phyloP scores from a whole-genome alignment of 1,284 basidiomycete species.

The Takashimella koratensis region DNA sequence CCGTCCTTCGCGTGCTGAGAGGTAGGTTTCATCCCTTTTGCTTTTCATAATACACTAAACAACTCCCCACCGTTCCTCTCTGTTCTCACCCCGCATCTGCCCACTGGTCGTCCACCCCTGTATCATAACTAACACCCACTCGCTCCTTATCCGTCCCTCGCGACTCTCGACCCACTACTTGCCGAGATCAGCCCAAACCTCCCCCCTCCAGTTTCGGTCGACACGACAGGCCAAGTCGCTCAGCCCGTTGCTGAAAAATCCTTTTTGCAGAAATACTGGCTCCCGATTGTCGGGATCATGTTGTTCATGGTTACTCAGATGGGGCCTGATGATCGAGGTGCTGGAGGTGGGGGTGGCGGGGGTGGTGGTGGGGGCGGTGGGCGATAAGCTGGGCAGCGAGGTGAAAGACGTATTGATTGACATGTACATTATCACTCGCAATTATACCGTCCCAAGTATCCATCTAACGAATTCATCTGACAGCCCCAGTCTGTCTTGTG shows the following conservation, averaged over 20 bases:
- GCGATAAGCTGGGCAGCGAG: too few species aligned
- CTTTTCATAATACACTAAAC: slow-evolving; percentile 5
- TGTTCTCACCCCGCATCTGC: not conserved
- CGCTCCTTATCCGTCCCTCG: too few species aligned
- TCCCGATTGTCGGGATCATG: slow-evolving; percentile 62
- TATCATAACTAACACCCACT: not conserved
- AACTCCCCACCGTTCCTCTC: slow-evolving; percentile 57
- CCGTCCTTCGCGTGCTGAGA: not conserved
- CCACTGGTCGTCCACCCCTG: not conserved
- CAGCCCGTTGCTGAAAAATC: slow-evolving; percentile 64
- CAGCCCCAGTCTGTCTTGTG: too few species aligned
- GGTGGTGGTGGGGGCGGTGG: too few species aligned
- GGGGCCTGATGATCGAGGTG: slow-evolving; percentile 19
- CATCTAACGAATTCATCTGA: too few species aligned
- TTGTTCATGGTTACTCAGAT: slow-evolving; percentile 50
- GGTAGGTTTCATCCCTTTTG: slow-evolving; percentile 5
- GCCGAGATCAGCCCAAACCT: slow-evolving; percentile 45
- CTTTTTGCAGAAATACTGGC: slow-evolving; percentile 84
- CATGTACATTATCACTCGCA: too few species aligned
- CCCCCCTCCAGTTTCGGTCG: slow-evolving; percentile 61
- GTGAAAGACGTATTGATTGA: too few species aligned
- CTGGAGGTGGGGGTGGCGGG: not conserved
- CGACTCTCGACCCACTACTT: too few species aligned
- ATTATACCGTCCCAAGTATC: too few species aligned
- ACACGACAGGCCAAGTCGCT: slow-evolving; percentile 61